phyloP scores from a whole-genome alignment of 164 flowering plant species.

The Santalum album region DNA sequence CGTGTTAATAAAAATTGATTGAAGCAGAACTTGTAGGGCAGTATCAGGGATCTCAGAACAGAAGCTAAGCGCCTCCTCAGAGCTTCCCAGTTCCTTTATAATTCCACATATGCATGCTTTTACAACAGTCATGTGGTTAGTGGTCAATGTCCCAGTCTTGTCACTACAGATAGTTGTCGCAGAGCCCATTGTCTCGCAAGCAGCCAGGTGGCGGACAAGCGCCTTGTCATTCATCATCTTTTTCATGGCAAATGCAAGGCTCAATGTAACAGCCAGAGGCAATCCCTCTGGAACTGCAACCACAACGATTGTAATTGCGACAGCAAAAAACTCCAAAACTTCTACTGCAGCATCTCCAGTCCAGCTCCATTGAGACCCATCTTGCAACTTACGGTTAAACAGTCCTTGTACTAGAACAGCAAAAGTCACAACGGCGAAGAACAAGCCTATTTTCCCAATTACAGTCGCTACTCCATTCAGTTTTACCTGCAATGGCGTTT shows the following conservation, averaged over 20 bases:
- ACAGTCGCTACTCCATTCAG: slow-evolving; percentile 91
- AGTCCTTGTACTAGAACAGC: slow-evolving; percentile 80
- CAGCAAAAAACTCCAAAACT: slow-evolving; percentile 79
- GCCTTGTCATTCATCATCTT: slow-evolving; percentile 99
- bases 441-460: slow-evolving; percentile 84
- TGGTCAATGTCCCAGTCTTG: slow-evolving; percentile 93
- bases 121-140: slow-evolving; percentile 92
- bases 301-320: slow-evolving; percentile 95
- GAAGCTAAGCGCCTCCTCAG: slow-evolving; percentile 19
- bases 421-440: slow-evolving; percentile 89
- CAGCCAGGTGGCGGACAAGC: slow-evolving; percentile 86
- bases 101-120: slow-evolving; percentile 73
- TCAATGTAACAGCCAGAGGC: slow-evolving; percentile 89
- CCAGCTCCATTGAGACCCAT: slow-evolving; percentile 70
- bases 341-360: slow-evolving; percentile 74
- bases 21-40: slow-evolving; percentile 40
- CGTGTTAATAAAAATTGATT: slow-evolving; percentile 86
- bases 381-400: slow-evolving; percentile 44
- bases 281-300: slow-evolving; percentile 98
- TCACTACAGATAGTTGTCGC: slow-evolving; percentile 90
- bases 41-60: slow-evolving; percentile 49
- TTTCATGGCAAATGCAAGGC: slow-evolving; percentile 99
- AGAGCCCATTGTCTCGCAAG: slow-evolving; percentile 99
- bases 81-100: slow-evolving; percentile 31
- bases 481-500: slow-evolving; percentile 95